Conservation (phyloP, 805 yeast species). For the Blastobotrys attinorum region DNA sequence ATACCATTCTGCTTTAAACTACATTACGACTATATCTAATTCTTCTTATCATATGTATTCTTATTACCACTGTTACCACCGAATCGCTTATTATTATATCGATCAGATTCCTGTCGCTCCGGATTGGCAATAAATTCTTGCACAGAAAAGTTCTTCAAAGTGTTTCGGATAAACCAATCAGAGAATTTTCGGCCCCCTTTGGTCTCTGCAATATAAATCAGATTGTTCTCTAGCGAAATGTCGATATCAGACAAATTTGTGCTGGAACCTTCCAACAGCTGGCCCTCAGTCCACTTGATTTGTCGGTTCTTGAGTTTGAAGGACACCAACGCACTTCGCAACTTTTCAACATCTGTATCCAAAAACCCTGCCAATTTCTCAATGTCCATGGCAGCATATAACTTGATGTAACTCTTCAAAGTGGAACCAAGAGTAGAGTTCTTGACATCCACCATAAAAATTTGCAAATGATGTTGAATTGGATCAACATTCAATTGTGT, state of each 20-base stretch:
- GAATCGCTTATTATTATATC: background rate
- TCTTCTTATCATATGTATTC: no score
- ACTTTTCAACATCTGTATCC: slow-evolving; percentile 30
- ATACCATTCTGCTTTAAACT: no score
- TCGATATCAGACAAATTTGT: slow-evolving; percentile 38
- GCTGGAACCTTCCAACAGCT: slow-evolving; percentile 35
- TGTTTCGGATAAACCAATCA: slow-evolving; percentile 45
- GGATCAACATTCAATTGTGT: slow-evolving; percentile 33
- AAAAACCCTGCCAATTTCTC: slow-evolving; percentile 36
- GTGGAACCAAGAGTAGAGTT: slow-evolving; percentile 33
- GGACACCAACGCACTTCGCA: slow-evolving; percentile 34
- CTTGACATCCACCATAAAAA: slow-evolving; percentile 37
- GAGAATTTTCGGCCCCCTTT: slow-evolving; percentile 40
- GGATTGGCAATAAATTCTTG: slow-evolving; percentile 33
- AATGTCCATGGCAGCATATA: slow-evolving; percentile 40
- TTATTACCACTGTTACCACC: no score
- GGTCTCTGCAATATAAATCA: slow-evolving; percentile 38
- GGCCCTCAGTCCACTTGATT: slow-evolving; percentile 37
- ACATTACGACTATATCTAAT: no score
- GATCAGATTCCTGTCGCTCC: slow-evolving; percentile 8
- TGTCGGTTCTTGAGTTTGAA: slow-evolving; percentile 41
- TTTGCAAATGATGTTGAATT: slow-evolving; percentile 34
- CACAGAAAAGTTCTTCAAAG: slow-evolving; percentile 37
- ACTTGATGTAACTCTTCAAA: slow-evolving; percentile 38
- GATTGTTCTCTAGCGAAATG: slow-evolving; percentile 34